Percentiles rank a stretch among this genome's conserved stretches.
Evolutionary conservation across 192 early-diverging fungal species (phyloP).

Genomic region (Oehlia diaphana): DNA sequence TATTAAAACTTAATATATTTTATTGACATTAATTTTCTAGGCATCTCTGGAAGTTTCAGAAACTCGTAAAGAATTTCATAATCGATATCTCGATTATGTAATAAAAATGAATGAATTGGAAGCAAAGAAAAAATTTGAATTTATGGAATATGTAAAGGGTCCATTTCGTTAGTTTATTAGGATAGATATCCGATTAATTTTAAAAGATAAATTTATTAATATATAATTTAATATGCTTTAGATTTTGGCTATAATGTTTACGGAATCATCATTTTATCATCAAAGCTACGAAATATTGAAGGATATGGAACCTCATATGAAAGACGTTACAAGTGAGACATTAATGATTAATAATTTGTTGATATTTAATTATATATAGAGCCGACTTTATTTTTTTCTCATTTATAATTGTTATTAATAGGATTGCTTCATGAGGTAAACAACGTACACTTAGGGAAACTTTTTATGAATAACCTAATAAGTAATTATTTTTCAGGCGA

Average conservation of each 20-base stretch:
- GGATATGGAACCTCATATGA: slow-evolving; percentile 81
- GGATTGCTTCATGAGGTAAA: slow-evolving; percentile 49
- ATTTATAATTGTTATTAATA: slow-evolving; percentile 14
- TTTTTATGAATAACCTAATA: no score
- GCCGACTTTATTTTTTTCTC: not conserved
- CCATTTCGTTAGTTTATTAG: not conserved
- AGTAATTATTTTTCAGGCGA: slow-evolving; percentile 1
- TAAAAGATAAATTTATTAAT: not conserved
- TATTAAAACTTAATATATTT: not conserved
- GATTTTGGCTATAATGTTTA: slow-evolving; percentile 80
- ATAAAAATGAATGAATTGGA: slow-evolving; percentile 72
- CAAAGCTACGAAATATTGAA: slow-evolving; percentile 78
- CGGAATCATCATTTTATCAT: slow-evolving; percentile 80
- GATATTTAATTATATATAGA: not conserved
- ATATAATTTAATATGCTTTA: slow-evolving; percentile 26
- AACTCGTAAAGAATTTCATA: slow-evolving; percentile 62
- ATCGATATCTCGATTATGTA: slow-evolving; percentile 61
- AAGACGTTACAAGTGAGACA: slow-evolving; percentile 60
- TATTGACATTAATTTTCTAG: slow-evolving; percentile 35
- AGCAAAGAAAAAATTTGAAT: slow-evolving; percentile 74
- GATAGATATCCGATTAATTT: not conserved
- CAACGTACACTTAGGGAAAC: not conserved
- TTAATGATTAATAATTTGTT: not conserved
- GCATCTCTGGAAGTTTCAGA: slow-evolving; percentile 59
- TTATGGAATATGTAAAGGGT: slow-evolving; percentile 62